Conservation (phyloP, 371 early-diverging fungal species). For the Mucor irregularis region DNA sequence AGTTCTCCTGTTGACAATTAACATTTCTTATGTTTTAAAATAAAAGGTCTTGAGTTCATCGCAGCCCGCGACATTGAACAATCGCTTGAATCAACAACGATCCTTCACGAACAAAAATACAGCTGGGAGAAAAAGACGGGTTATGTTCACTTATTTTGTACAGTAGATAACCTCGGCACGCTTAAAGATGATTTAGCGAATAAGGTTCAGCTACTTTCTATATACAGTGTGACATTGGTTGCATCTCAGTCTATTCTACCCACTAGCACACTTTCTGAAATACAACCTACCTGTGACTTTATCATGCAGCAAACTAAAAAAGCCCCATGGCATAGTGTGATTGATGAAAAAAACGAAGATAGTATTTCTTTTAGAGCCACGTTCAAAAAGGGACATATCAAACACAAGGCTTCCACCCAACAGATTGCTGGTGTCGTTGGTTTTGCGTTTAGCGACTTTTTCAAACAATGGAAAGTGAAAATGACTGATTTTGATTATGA, state of each 20-base stretch:
- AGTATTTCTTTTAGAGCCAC: conserved; percentile 37
- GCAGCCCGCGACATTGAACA: conserved; percentile 25
- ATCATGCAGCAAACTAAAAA: conserved; percentile 15
- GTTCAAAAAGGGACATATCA: conserved; percentile 33
- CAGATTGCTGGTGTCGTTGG: conserved; percentile 38
- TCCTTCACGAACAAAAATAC: not conserved
- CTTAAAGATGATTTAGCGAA: conserved; percentile 8
- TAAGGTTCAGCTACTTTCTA: conserved; percentile 15
- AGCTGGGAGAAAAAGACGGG: conserved; percentile 29
- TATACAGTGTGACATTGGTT: conserved; percentile 25
- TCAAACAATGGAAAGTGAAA: conserved; percentile 40
- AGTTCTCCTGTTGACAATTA: too few species aligned
- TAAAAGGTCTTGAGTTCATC: conserved; percentile 32
- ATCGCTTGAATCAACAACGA: conserved; percentile 6
- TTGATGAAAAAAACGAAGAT: not conserved
- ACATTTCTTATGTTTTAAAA: too few species aligned
- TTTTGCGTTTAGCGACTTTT: conserved; percentile 21
- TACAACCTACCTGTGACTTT: conserved; percentile 21
- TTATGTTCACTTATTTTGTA: conserved; percentile 23
- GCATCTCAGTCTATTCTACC: conserved; percentile 26
- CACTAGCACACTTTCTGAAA: conserved; percentile 11
- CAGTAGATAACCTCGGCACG: not conserved
- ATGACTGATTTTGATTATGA: conserved; percentile 37
- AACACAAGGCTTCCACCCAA: conserved; percentile 28
- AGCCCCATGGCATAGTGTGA: conserved; percentile 18